phyloP scores from a whole-genome alignment of 2,329 filamentous ascomycete genomes.

The Aspergillus viridinutans region DNA sequence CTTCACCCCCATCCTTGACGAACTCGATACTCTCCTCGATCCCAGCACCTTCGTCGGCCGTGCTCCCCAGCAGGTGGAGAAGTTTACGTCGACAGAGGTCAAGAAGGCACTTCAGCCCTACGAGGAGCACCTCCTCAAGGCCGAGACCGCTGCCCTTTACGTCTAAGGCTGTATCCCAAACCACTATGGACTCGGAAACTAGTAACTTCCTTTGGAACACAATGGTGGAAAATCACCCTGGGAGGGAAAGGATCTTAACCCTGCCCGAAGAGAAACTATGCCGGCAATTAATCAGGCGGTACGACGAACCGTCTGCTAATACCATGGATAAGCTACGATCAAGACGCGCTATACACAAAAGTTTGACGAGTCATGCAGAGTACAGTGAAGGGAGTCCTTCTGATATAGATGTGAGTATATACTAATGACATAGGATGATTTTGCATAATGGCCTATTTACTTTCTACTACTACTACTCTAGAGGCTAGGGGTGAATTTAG shows the following conservation, averaged over 20 bases:
- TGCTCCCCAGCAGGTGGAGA: constrained; percentile 51
- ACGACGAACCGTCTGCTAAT: not conserved
- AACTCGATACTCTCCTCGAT: constrained; percentile 65
- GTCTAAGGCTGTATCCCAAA: constrained; percentile 25
- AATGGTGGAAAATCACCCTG: not conserved
- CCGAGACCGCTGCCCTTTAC: constrained; percentile 37
- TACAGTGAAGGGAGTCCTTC: not conserved
- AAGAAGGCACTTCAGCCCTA: constrained; percentile 47
- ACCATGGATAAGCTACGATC: not conserved
- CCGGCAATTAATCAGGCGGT: not conserved
- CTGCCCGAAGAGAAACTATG: not conserved
- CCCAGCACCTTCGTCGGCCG: constrained; percentile 58
- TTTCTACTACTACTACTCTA: not conserved
- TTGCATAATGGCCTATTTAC: not conserved
- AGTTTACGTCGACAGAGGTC: constrained; percentile 50
- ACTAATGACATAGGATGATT: constrained; percentile 5
- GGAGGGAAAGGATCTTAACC: not conserved
- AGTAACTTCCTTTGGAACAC: not conserved
- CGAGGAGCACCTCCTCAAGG: constrained; percentile 32
- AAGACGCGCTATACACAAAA: not conserved
- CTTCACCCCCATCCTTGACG: constrained; percentile 66
- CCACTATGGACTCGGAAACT: not conserved
- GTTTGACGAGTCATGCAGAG: not conserved
- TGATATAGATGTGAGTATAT: constrained; percentile 1
- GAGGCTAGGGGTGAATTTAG: too few species aligned